Evolutionary conservation across 176 grass and related monocot species (phyloP).

Genomic region (Aegilops sharonensis): DNA sequence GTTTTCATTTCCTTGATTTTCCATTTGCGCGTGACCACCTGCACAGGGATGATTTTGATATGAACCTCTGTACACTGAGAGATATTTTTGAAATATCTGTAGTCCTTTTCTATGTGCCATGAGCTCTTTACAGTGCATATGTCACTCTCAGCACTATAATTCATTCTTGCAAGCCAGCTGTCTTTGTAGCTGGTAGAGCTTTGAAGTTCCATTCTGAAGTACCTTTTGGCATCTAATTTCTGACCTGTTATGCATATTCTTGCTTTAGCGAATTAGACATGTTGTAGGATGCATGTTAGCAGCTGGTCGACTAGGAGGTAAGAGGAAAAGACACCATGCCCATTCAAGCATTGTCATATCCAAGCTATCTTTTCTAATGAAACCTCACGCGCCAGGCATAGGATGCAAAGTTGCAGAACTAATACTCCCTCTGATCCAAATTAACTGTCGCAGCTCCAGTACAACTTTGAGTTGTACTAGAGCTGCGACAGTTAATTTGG

Average conservation of each 20-base stretch:
- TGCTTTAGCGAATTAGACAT: neutral
- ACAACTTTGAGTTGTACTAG: no score
- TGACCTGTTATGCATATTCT: neutral
- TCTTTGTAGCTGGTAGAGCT: neutral
- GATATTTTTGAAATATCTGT: slow-evolving; percentile 15
- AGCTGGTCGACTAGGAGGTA: neutral
- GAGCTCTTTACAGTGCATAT: neutral
- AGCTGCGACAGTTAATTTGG: neutral
- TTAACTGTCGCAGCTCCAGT: no score
- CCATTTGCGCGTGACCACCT: neutral
- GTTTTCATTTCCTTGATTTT: neutral
- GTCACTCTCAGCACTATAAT: slow-evolving; percentile 13
- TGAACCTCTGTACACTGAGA: neutral
- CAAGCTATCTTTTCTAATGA: neutral
- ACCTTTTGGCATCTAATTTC: neutral
- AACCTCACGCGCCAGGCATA: neutral
- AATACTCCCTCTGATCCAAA: neutral
- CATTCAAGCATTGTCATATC: neutral
- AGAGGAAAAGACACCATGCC: neutral
- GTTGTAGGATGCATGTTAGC: neutral
- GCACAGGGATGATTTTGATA: neutral
- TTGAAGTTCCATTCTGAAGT: neutral
- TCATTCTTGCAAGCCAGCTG: neutral
- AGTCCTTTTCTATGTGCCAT: slow-evolving; percentile 9
- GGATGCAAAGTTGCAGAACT: neutral